phyloP scores from a whole-genome alignment of 2,329 filamentous ascomycete genomes.

The Monascus ruber region DNA sequence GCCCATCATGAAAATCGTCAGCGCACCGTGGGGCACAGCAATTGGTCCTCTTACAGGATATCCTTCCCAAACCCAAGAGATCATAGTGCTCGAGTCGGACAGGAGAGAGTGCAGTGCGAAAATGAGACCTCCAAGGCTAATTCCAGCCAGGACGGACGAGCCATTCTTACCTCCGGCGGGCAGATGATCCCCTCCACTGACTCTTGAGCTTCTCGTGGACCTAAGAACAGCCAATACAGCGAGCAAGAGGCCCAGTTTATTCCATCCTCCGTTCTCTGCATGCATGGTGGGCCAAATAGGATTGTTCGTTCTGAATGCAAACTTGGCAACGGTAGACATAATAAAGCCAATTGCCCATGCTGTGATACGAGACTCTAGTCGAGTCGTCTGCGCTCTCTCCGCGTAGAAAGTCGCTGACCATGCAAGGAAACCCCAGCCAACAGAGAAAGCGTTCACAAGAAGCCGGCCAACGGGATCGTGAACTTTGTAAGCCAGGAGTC shows the following conservation, averaged over 20 bases:
- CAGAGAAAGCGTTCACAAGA: conserved; percentile 67
- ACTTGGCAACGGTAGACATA: conserved; percentile 79
- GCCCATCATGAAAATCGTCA: conserved; percentile 80
- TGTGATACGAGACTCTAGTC: conserved; percentile 70
- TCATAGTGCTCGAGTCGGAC: conserved; percentile 98
- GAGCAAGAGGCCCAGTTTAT: conserved; percentile 66
- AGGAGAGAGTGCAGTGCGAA: conserved; percentile 87
- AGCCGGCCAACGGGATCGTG: conserved; percentile 63
- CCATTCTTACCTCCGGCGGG: conserved; percentile 47
- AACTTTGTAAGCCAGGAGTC: conserved; percentile 69
- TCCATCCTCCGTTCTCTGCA: conserved; percentile 80
- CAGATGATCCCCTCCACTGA: conserved; percentile 38
- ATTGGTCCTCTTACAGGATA: conserved; percentile 83
- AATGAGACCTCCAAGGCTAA: conserved; percentile 72
- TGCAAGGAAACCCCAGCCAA: conserved; percentile 67
- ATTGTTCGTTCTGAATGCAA: conserved; percentile 88
- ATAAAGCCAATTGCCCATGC: conserved; percentile 75
- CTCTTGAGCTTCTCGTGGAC: conserved; percentile 57
- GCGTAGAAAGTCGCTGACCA: conserved; percentile 76
- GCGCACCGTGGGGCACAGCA: conserved; percentile 77
- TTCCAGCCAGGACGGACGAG: conserved; percentile 58
- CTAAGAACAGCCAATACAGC: conserved; percentile 65
- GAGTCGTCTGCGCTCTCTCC: conserved; percentile 60
- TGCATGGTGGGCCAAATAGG: conserved; percentile 95
- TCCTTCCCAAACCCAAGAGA: conserved; percentile 95